phyloP scores from a whole-genome alignment of 768 basidiomycete species.

The Floccularia luteovirens region DNA sequence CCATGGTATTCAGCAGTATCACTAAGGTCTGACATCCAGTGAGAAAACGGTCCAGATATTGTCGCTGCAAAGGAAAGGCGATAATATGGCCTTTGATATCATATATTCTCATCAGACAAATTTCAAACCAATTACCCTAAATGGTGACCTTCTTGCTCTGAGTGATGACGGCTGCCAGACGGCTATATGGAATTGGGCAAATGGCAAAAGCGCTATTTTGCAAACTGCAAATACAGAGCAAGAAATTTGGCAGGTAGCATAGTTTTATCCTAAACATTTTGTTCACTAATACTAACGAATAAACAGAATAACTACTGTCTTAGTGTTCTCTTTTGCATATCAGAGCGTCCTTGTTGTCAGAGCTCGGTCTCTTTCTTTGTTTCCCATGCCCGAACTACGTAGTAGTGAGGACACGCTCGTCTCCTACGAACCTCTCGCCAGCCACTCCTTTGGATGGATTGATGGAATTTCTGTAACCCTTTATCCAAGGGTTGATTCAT shows the following conservation, averaged over 20 bases:
- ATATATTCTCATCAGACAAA: slow-evolving; percentile 27
- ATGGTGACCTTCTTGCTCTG: slow-evolving; percentile 45
- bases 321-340: slow-evolving; percentile 41
- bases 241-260: slow-evolving; percentile 22
- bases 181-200: slow-evolving; percentile 49
- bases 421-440: slow-evolving; percentile 27
- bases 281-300: slow-evolving; percentile 3
- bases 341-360: slow-evolving; percentile 48
- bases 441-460: slow-evolving; percentile 60
- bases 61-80: slow-evolving; percentile 11
- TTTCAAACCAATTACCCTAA: slow-evolving; percentile 38
- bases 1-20: slow-evolving; percentile 11
- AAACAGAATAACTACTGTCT: slow-evolving; percentile 42
- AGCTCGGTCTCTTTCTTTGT: slow-evolving; percentile 51
- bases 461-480: slow-evolving; percentile 43
- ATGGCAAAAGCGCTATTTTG: slow-evolving; percentile 36
- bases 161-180: slow-evolving; percentile 45
- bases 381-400: slow-evolving; percentile 35
- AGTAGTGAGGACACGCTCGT: slow-evolving; percentile 6
- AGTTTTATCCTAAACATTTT: slow-evolving; percentile 1
- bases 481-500: not conserved
- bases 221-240: slow-evolving; percentile 23
- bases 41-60: slow-evolving; percentile 24
- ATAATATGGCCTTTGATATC: slow-evolving; percentile 17
- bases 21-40: slow-evolving; percentile 14